Conservation (phyloP, 371 early-diverging fungal genomes). For the Encephalitozoon intestinalis region DNA sequence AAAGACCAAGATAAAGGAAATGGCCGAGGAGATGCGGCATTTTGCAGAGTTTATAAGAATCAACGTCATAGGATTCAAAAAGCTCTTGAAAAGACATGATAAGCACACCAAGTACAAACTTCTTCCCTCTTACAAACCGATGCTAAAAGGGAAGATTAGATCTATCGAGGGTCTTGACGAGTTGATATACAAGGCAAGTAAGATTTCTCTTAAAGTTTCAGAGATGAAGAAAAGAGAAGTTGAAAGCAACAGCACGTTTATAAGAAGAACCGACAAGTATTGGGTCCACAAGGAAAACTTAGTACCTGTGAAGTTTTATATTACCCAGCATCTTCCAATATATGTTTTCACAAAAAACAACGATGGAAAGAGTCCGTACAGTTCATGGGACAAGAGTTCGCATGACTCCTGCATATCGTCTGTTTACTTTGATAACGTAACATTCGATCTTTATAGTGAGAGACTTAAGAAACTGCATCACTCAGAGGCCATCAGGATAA, state of each 20-base stretch:
- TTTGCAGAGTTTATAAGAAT: conserved; percentile 78
- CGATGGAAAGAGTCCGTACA: conserved; percentile 37
- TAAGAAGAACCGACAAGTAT: conserved; percentile 68
- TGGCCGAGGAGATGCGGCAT: conserved; percentile 68
- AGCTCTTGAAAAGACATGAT: conserved; percentile 90
- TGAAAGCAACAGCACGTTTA: conserved; percentile 40
- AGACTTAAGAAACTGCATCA: conserved; percentile 81
- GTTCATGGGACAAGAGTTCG: conserved; percentile 65
- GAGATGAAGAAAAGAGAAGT: conserved; percentile 18
- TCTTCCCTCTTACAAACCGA: conserved; percentile 73
- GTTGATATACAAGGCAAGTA: conserved; percentile 69
- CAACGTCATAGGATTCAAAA: conserved; percentile 86
- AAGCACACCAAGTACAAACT: conserved; percentile 74
- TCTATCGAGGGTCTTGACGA: conserved; percentile 78
- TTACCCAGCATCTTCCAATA: conserved; percentile 84
- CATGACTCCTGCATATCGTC: conserved; percentile 83
- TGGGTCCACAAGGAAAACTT: conserved; percentile 88
- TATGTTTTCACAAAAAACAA: conserved; percentile 65
- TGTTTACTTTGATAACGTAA: conserved; percentile 84
- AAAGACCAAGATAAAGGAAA: not conserved
- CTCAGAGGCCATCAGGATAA: conserved; percentile 76
- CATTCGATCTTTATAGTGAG: conserved; percentile 77
- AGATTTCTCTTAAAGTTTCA: conserved; percentile 17
- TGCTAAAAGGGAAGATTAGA: conserved; percentile 73
- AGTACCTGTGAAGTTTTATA: conserved; percentile 78